phyloP scores from a whole-genome alignment of 2,329 filamentous ascomycete species.

The Thermoascus crustaceus region DNA sequence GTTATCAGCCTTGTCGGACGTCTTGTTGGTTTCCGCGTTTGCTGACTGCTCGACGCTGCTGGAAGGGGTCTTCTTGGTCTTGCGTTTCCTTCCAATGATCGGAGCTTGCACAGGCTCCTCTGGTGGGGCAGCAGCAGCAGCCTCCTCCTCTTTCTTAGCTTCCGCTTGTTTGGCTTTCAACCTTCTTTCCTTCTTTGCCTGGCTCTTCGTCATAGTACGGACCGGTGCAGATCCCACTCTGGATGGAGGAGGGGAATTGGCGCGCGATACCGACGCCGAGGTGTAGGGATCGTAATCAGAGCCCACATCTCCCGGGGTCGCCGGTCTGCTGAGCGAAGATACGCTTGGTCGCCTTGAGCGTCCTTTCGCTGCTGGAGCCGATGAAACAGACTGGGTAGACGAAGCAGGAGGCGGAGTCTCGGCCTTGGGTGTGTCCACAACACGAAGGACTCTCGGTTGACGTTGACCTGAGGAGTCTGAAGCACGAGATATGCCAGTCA shows the following conservation, averaged over 20 bases:
- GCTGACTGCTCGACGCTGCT: constrained; percentile 14
- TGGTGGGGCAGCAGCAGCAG: constrained; percentile 18
- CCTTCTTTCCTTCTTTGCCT: constrained; percentile 51
- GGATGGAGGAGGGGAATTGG: constrained; percentile 48
- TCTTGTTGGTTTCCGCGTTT: constrained; percentile 11
- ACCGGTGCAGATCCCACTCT: constrained; percentile 54
- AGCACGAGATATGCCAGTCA: constrained; percentile 27
- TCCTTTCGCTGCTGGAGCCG: constrained; percentile 22
- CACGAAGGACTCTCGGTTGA: constrained; percentile 46
- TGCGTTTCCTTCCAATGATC: constrained; percentile 57
- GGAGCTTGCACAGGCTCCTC: constrained; percentile 53
- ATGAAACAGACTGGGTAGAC: constrained; percentile 24
- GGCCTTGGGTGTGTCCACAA: constrained; percentile 49
- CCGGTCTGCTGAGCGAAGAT: constrained; percentile 51
- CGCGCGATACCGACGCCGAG: constrained; percentile 51
- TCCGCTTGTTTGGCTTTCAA: constrained; percentile 43
- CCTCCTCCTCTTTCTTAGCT: constrained; percentile 36
- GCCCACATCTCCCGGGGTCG: constrained; percentile 51
- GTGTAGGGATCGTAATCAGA: constrained; percentile 53
- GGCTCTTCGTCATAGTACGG: constrained; percentile 53
- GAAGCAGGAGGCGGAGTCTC: constrained; percentile 32
- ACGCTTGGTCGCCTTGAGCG: constrained; percentile 34
- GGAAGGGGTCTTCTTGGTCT: constrained; percentile 39
- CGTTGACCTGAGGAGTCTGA: constrained; percentile 33
- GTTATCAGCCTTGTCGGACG: constrained; percentile 9